phyloP scores from a whole-genome alignment of 176 grass and related monocot genomes.

The Lolium rigidum region DNA sequence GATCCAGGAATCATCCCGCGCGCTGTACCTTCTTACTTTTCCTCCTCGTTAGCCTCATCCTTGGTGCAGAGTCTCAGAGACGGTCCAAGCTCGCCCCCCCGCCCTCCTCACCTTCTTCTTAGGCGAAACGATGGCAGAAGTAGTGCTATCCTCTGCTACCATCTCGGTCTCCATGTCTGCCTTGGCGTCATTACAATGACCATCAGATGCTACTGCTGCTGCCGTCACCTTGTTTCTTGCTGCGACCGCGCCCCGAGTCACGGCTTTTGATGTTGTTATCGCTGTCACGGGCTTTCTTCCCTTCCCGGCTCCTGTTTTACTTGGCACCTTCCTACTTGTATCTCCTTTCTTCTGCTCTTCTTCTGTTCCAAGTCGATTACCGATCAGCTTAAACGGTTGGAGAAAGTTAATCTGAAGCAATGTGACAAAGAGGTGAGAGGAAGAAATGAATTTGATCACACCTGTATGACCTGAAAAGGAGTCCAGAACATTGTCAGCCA shows the following conservation, averaged over 20 bases:
- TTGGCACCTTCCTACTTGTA: slow-evolving; percentile 14
- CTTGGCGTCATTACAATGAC: not conserved
- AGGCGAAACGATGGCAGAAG: too few relatives aligned
- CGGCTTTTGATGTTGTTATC: not conserved
- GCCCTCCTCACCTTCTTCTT: slow-evolving; percentile 53
- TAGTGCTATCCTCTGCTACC: slow-evolving; percentile 33
- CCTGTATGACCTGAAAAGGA: not conserved
- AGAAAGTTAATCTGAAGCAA: not conserved
- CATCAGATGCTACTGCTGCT: not conserved
- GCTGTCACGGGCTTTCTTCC: slow-evolving; percentile 46
- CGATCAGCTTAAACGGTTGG: not conserved
- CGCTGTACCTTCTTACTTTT: not conserved
- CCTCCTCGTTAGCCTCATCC: not conserved
- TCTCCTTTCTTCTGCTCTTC: not conserved
- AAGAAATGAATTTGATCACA: not conserved
- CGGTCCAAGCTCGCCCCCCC: not conserved
- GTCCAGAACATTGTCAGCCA: not conserved
- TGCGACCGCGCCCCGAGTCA: not conserved
- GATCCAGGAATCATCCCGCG: too few relatives aligned
- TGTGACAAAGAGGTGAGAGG: not conserved
- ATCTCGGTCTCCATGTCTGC: not conserved
- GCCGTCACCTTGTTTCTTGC: not conserved
- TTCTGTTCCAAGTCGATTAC: not conserved
- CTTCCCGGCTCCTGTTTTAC: slow-evolving; percentile 14
- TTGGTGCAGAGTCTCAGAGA: not conserved